These are phyloP conservation scores for Candida patagonica DNA, from an alignment of 805 yeast genomes.

Conservation along the genomic window DNA sequence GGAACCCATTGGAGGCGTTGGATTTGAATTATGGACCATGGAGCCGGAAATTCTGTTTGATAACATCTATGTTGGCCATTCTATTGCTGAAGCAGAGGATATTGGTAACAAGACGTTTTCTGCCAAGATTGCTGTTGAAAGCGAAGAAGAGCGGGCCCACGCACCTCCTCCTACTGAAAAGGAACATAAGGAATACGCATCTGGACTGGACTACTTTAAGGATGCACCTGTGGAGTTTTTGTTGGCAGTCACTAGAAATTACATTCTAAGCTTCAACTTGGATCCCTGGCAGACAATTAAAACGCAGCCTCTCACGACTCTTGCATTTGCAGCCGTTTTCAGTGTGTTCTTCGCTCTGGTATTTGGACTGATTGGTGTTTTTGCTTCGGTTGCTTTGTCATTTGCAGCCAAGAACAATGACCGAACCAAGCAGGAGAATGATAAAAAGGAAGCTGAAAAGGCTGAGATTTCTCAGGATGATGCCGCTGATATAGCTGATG, in stretches of 20 bases:
- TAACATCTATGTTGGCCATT: slow-evolving; percentile 78
- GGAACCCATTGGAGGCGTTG: slow-evolving; percentile 67
- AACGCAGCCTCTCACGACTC: slow-evolving; percentile 28
- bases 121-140: slow-evolving; percentile 30
- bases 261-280: slow-evolving; percentile 22
- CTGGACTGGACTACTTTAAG: slow-evolving; percentile 22
- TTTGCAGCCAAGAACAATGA: background rate
- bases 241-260: slow-evolving; percentile 20
- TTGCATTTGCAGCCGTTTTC: slow-evolving; percentile 17
- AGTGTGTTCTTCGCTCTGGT: slow-evolving; percentile 4
- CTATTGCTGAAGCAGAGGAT: slow-evolving; percentile 71
- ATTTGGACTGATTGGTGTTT: slow-evolving; percentile 6
- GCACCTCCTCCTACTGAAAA: slow-evolving; percentile 18
- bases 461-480: background rate
- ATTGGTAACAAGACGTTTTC: slow-evolving; percentile 70
- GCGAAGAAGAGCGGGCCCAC: slow-evolving; percentile 18
- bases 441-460: background rate
- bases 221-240: slow-evolving; percentile 28
- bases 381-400: background rate
- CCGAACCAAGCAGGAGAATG: background rate
- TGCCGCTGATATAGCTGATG: slow-evolving; percentile 4
- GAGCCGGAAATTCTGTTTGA: slow-evolving; percentile 66
- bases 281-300: slow-evolving; percentile 27
- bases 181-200: slow-evolving; percentile 14
- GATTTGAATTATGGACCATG: slow-evolving; percentile 88